Evolutionary conservation across 306 rosid genomes (phyloP).

Genomic region (Benincasa hispida): DNA sequence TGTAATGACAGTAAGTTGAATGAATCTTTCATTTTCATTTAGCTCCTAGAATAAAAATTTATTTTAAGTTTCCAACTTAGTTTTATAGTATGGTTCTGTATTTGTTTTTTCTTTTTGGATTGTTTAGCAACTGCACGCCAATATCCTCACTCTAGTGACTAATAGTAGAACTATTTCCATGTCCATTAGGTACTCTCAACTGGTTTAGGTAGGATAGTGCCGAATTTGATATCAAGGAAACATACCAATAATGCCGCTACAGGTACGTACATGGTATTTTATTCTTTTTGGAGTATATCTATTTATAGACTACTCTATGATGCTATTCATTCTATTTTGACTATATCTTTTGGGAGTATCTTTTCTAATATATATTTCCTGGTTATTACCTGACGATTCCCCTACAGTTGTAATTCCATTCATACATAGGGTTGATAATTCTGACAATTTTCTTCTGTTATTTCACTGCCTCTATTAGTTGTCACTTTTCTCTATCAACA

Average conservation of each 20-base stretch:
- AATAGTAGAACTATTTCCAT: slow-evolving; percentile 22
- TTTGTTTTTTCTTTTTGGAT: slow-evolving; percentile 10
- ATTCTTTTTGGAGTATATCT: neutral
- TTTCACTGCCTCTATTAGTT: neutral
- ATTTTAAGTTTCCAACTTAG: slow-evolving; percentile 10
- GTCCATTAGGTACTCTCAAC: slow-evolving; percentile 84
- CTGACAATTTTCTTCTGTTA: neutral
- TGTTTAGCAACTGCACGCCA: slow-evolving; percentile 18
- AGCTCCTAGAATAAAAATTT: neutral
- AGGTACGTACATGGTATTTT: slow-evolving; percentile 36
- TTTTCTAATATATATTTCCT: neutral
- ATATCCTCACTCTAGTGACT: slow-evolving; percentile 15
- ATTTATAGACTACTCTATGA: neutral
- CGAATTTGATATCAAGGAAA: slow-evolving; percentile 95
- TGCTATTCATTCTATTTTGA: neutral
- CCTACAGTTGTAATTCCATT: neutral
- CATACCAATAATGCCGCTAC: slow-evolving; percentile 99
- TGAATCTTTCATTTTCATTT: neutral
- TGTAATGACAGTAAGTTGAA: slow-evolving; percentile 72
- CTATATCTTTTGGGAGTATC: neutral
- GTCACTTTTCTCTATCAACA: neutral
- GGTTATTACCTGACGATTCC: neutral
- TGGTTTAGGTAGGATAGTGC: slow-evolving; percentile 95
- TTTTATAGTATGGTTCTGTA: slow-evolving; percentile 5
- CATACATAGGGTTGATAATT: neutral